Evolutionary conservation across 139 green algal genomes (phyloP), one percentile per base, ranked within the genome.

Genomic region (Chlorella sp.): DNA sequence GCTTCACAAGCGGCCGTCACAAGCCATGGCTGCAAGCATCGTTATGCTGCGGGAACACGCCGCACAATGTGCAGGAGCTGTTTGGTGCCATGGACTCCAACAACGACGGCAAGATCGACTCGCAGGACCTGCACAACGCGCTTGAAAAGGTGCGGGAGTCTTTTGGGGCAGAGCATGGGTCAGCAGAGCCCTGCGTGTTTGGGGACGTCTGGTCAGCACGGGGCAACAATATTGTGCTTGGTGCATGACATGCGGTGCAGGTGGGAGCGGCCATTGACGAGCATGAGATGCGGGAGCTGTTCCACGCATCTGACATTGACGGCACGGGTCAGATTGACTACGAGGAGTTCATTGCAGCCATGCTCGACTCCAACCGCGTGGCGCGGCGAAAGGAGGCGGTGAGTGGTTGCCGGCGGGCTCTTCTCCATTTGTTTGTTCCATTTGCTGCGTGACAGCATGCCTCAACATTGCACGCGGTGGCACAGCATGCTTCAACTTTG

Each of bases 341-440:
- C 59, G 84, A 89, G 77, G 81, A 86, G 79, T 89, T 89, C 73
- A 86, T 88, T 14, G 83, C 83, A 2, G 80, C 80, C 31, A 88
- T 88, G 83, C 78, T 88, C 5, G 80, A 86, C 73, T 76, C 49
- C 31, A 77, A 80, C 32, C 70, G 80, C 0, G 80, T 88, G 33
- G 80, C 80, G 0, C 64, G 77, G 23, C 61, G 80, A 24, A 78
- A 77, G 34, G 80, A 83, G 29, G 83, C 80, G 24, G 73, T 88
- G 72, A 74, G 59, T 68, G 24, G 5, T 64, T 55, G 42, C 42
- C 42, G 42, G 17, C 42, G 10, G 17, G 17, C 42, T n/a, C n/a
- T n/a, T n/a, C n/a, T 55, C 42, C 42, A 55, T 55, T 55, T 55
- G 42, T 55, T 10, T 55, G 42, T 55, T 55, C 10, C 10, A 10